Evolutionary conservation across 2,329 filamentous ascomycete species (phyloP), one percentile per base, ranked within the genome.

Genomic region (Cladophialophora immunda): DNA sequence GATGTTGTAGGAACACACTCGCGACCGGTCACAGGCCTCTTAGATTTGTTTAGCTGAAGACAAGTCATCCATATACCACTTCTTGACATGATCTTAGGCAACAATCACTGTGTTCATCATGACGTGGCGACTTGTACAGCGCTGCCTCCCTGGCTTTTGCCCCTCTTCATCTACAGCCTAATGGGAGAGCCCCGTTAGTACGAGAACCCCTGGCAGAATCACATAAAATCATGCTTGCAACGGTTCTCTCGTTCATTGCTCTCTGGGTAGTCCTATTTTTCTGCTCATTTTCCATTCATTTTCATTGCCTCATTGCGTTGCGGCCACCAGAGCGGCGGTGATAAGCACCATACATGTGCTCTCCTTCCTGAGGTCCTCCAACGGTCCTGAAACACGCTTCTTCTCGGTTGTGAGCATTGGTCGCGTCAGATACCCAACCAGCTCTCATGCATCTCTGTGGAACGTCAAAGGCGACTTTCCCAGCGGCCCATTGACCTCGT

Each of bases 321-420:
- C 38, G 38, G 27, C 57, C 45, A 50, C 17, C 7, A 13, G 57
- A 19, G 58, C 58, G 29, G 7, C 30, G 41, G 29, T 61, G 29
- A 53, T 25, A 53, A 50, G 58, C 45, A 52, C 58, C 30, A 53
- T 47, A 36, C 17, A 29, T 47, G 32, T 57, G 59, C 56, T 56
- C 27, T 15, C 52, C n/a, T 59, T 34, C 45, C 58, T 61, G 58
- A 53, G 41, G 19, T 53, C 17, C 58, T 53, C 47, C 52, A 22
- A 57, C 41, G 27, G 56, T 61, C 55, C 38, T 66, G 63, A 66
- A 68, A 66, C 67, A 58, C 63, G 45, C 60, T 60, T 57, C 64
- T 27, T 60, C 47, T 58, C 58, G 45, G 30, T 60, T 59, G 38
- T 47, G 64, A 64, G 25, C 65, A 38, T 45, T n/a, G 57, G 60